These are phyloP conservation scores for Trichoderma oligosporum DNA, from an alignment of 2,329 filamentous ascomycete species.

Conservation along the genomic window DNA sequence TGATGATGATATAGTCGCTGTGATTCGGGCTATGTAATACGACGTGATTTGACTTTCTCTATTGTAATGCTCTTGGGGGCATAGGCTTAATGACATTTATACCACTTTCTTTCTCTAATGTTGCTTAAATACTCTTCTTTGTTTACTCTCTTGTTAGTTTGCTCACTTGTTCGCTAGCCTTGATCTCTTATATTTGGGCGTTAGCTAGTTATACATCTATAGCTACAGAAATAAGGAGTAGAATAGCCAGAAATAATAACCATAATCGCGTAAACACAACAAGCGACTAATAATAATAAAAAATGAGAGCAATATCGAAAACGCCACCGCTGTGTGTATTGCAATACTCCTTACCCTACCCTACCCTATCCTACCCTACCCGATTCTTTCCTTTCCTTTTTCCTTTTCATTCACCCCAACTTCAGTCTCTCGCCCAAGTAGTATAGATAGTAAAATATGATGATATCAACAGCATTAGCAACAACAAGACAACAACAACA, in stretches of 20 bases:
- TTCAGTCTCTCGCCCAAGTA: background rate
- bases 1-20: constrained; percentile 23
- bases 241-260: too few species aligned
- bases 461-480: too few species aligned
- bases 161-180: too few species aligned
- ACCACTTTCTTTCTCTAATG: constrained; percentile 3
- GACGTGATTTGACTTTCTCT: constrained; percentile 15
- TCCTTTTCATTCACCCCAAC: background rate
- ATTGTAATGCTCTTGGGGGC: constrained; percentile 13
- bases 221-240: too few species aligned
- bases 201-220: too few species aligned
- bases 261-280: too few species aligned
- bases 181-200: background rate
- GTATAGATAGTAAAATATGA: background rate
- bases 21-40: constrained; percentile 14
- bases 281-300: too few species aligned
- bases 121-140: background rate
- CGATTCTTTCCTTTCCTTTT: too few species aligned
- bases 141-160: background rate
- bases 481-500: background rate
- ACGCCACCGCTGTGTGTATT: background rate
- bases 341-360: too few species aligned
- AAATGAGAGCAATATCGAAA: background rate
- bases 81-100: constrained; percentile 15
- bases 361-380: too few species aligned